These are phyloP conservation scores for Mycena albidolilacea DNA, from an alignment of 768 basidiomycete genomes.

Conservation along the genomic window DNA sequence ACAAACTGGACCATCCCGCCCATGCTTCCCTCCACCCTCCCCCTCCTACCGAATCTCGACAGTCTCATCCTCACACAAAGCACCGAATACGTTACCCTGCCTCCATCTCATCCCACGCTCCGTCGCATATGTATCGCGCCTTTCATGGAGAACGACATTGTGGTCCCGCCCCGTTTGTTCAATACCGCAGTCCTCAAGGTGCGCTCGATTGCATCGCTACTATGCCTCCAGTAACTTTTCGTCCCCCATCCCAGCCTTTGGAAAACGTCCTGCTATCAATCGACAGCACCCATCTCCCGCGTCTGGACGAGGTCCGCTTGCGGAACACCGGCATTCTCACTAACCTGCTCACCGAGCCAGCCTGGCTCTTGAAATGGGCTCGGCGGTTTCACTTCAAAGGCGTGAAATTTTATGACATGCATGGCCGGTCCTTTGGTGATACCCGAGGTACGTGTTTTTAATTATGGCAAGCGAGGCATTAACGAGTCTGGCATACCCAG, in stretches of 20 bases:
- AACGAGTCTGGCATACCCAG: conserved; percentile 6
- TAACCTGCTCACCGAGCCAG: conserved; percentile 44
- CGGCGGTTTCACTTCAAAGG: conserved; percentile 29
- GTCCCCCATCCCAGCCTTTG: conserved; percentile 45
- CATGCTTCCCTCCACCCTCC: conserved; percentile 53
- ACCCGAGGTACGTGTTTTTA: conserved; percentile 1
- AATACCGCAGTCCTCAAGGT: conserved; percentile 54
- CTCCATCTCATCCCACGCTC: conserved; percentile 55
- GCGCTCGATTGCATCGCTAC: background rate
- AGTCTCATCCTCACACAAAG: conserved; percentile 56
- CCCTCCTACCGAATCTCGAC: conserved; percentile 58
- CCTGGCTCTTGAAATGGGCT: conserved; percentile 45
- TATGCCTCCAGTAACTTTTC: background rate
- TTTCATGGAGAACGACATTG: conserved; percentile 53
- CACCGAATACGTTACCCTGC: conserved; percentile 48
- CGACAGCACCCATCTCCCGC: conserved; percentile 52
- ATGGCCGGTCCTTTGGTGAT: conserved; percentile 24
- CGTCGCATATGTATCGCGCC: conserved; percentile 62
- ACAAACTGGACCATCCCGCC: conserved; percentile 46
- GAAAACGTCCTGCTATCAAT: conserved; percentile 56
- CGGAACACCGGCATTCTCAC: conserved; percentile 55
- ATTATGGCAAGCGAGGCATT: background rate
- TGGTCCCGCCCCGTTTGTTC: conserved; percentile 55
- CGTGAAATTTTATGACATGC: conserved; percentile 33
- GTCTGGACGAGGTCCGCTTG: conserved; percentile 55